Evolutionary conservation across 208 protist species (phyloP), one percentile per base, ranked within the genome.

Genomic region (Strigomonas culicis): DNA sequence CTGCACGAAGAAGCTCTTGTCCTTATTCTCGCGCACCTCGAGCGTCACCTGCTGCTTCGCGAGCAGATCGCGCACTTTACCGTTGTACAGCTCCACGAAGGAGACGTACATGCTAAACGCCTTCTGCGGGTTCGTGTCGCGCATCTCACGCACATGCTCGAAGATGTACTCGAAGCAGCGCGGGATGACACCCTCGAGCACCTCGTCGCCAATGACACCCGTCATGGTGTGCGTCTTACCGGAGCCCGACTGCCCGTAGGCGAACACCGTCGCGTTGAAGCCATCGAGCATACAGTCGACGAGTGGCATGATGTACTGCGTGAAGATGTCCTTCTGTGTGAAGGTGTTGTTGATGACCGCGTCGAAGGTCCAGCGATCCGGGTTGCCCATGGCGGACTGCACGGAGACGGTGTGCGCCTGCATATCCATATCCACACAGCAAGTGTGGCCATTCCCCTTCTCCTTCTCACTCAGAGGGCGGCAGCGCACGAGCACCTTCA

Each of bases 211-310:
- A 32, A 93, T 74, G 32, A 89, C 88, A 75, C 92, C 92, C 1
- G 88, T 95, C 88, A 97, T 97, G 27, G 92, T 97, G 72, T 90
- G 79, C 46, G 92, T 97, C 82, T 97, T 97, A 73, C 92, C 92
- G 21, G 86, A 93, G 53, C 92, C 92, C 28, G 92, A 95, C 80
- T 97, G 92, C 32, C 92, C 92, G 60, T 97, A 97, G 53, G 92
- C 88, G 68, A 97, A 97, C 13, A 97, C 89, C 0, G 92, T 97
- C 39, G 88, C 92, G 70, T 97, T 97, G 77, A 94, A 97, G 46
- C 92, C 92, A 57, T 95, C 84, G 60, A 97, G 67, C 49, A 95
- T 88, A 1, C 84, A 79, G 51, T 97, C 88, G 8, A 81, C 86
- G 21, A 97, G 74, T 0, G 88, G 88, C 66, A 92, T 80, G 49